These are phyloP conservation scores for Aquilaria malaccensis DNA, from an alignment of 345 rosid genomes.

Conservation along the genomic window DNA sequence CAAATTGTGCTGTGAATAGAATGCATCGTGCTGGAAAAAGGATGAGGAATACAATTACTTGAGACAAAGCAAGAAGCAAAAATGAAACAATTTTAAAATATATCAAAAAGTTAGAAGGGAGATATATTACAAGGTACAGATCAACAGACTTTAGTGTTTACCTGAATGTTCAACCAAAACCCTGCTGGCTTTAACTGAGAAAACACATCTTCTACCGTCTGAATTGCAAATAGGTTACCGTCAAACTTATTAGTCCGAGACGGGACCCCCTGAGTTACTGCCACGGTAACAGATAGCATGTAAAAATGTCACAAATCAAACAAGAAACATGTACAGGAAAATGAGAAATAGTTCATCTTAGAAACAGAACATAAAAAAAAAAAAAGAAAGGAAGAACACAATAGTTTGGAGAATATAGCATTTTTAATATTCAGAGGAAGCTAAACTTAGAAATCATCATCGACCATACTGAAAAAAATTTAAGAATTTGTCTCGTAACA, in stretches of 20 bases:
- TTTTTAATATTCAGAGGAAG: no score
- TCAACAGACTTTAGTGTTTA: constrained; percentile 12
- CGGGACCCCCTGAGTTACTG: constrained; percentile 57
- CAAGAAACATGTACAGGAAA: no score
- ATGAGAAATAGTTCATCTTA: no score
- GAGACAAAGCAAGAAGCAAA: background rate
- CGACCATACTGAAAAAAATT: no score
- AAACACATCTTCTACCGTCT: constrained; percentile 39
- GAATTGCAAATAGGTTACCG: constrained; percentile 18
- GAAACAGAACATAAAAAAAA: no score
- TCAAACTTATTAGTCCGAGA: constrained; percentile 52
- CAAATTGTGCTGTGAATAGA: constrained; percentile 64
- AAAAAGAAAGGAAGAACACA: no score
- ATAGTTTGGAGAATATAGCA: no score
- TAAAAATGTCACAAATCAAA: constrained; percentile 4
- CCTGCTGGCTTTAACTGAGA: constrained; percentile 28
- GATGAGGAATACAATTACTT: constrained; percentile 3
- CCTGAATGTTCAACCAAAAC: constrained; percentile 91
- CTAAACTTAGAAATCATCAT: no score
- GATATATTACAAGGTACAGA: no score
- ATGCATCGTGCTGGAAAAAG: constrained; percentile 58
- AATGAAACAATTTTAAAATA: no score
- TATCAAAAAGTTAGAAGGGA: no score
- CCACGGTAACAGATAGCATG: constrained; percentile 10
- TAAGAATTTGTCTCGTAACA: no score